Conservation (phyloP, 2,329 filamentous ascomycete genomes). For the Trichoderma endophyticum region DNA sequence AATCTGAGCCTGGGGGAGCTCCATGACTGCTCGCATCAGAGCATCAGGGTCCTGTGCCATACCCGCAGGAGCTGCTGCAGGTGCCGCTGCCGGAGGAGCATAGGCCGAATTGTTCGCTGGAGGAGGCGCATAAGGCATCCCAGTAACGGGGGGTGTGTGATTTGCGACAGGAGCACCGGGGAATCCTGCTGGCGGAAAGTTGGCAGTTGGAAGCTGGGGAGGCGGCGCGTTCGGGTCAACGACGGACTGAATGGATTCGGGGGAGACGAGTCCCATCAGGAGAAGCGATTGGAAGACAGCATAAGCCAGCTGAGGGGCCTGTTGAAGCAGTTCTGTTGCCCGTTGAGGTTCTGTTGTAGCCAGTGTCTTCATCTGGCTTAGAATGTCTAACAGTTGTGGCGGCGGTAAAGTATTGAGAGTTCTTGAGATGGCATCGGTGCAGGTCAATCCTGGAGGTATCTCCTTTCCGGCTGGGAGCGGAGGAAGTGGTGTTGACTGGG, state of each 20-base stretch:
- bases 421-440: constrained; percentile 86
- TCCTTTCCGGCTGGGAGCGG: constrained; percentile 82
- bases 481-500: constrained; percentile 58
- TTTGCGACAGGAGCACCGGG: constrained; percentile 36
- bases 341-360: constrained; percentile 78
- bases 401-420: constrained; percentile 85
- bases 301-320: constrained; percentile 89
- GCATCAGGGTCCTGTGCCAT: constrained; percentile 60
- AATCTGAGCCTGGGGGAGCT: constrained; percentile 75
- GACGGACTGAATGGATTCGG: constrained; percentile 75
- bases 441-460: constrained; percentile 75
- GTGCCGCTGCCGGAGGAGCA: constrained; percentile 30
- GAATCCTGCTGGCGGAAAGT: constrained; percentile 38
- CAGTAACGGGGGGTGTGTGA: constrained; percentile 48
- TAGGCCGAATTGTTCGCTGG: constrained; percentile 37
- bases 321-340: constrained; percentile 79
- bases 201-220: constrained; percentile 29
- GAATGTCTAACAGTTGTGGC: constrained; percentile 85
- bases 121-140: constrained; percentile 46
- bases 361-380: constrained; percentile 90
- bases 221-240: constrained; percentile 58
- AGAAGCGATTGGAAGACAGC: constrained; percentile 93
- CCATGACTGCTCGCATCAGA: constrained; percentile 77
- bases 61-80: constrained; percentile 35
- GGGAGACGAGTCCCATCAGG: constrained; percentile 88